Conservation (phyloP, 2,329 filamentous ascomycete species). For the Colletotrichum liaoningense region DNA sequence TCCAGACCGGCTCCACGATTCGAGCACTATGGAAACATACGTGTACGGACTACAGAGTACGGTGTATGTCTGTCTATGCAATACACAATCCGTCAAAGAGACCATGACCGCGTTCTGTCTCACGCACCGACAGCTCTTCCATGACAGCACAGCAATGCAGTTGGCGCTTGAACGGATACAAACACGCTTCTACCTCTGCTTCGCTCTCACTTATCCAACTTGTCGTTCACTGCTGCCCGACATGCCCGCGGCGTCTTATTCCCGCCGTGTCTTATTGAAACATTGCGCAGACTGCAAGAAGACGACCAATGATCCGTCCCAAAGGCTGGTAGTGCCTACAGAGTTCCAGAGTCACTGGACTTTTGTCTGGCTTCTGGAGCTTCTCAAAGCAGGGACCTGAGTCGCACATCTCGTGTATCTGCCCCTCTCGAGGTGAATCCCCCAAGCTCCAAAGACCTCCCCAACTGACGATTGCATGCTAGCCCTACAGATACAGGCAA, state of each 20-base stretch:
- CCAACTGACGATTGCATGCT: background rate
- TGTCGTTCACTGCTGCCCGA: background rate
- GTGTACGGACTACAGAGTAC: background rate
- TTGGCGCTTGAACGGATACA: conserved; percentile 25
- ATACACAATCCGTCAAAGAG: background rate
- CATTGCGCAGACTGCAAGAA: background rate
- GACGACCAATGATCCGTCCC: background rate
- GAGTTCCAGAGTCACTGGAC: background rate
- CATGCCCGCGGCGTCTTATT: background rate
- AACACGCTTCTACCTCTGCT: conserved; percentile 5
- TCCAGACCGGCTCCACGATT: background rate
- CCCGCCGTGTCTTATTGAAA: background rate
- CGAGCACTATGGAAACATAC: background rate
- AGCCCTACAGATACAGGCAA: conserved; percentile 27
- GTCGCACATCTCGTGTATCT: background rate
- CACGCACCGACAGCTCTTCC: conserved; percentile 9
- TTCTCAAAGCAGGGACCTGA: background rate
- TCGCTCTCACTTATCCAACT: background rate
- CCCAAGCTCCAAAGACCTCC: background rate
- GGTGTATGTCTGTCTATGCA: background rate
- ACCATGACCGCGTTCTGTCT: conserved; percentile 14
- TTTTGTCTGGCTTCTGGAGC: background rate
- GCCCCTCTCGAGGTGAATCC: background rate
- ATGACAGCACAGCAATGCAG: conserved; percentile 33
- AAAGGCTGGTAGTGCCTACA: background rate